phyloP scores from a whole-genome alignment of 345 rosid genomes.

The Garcia nutans region DNA sequence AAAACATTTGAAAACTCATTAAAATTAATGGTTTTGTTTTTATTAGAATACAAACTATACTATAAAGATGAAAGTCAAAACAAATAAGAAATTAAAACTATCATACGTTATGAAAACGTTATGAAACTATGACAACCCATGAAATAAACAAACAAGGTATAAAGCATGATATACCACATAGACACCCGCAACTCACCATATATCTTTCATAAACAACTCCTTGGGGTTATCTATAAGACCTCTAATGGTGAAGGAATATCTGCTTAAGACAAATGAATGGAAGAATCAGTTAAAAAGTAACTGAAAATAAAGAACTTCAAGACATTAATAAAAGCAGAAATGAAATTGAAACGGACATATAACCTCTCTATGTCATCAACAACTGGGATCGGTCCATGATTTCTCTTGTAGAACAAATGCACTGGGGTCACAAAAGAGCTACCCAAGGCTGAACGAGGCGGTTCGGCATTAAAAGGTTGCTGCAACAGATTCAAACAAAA shows the following conservation, averaged over 20 bases:
- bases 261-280: slow-evolving; percentile 29
- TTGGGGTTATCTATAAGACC: slow-evolving; percentile 56
- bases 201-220: slow-evolving; percentile 62
- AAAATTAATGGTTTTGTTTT: too few relatives aligned
- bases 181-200: slow-evolving; percentile 48
- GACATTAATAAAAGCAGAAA: not conserved
- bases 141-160: too few relatives aligned
- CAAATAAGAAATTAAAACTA: too few relatives aligned
- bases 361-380: slow-evolving; percentile 73
- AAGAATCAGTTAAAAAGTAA: slow-evolving; percentile 9
- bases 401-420: slow-evolving; percentile 87
- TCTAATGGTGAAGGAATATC: slow-evolving; percentile 51
- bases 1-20: too few relatives aligned
- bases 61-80: too few relatives aligned
- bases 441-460: slow-evolving; percentile 68
- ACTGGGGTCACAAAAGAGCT: slow-evolving; percentile 80
- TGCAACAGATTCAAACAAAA: slow-evolving; percentile 26
- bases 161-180: not conserved
- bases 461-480: slow-evolving; percentile 97
- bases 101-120: too few relatives aligned
- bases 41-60: too few relatives aligned
- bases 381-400: slow-evolving; percentile 90
- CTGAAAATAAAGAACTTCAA: slow-evolving; percentile 3
- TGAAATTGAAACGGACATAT: slow-evolving; percentile 8
- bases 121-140: too few relatives aligned